These are phyloP conservation scores for Capsaspora owczarzaki DNA, from an alignment of 78 protist species.

Conservation along the genomic window DNA sequence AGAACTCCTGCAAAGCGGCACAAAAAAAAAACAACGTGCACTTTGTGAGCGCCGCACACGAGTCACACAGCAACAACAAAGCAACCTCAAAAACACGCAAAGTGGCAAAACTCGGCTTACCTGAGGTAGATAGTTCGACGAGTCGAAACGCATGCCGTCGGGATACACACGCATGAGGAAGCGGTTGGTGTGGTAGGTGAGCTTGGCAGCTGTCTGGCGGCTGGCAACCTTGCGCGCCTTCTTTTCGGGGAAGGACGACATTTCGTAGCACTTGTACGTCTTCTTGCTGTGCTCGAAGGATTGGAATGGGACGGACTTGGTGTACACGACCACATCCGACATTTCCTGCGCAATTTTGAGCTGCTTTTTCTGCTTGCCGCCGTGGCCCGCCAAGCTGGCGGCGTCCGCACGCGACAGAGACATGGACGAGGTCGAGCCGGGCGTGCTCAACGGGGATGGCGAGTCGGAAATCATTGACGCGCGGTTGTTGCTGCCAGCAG, in stretches of 20 bases:
- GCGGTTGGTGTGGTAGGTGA: slow-evolving; percentile 34
- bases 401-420: too few relatives aligned
- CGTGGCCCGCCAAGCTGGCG: too few relatives aligned
- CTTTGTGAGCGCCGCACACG: too few relatives aligned
- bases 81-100: slow-evolving; percentile 54
- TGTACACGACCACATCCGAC: slow-evolving; percentile 7
- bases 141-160: slow-evolving; percentile 61
- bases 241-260: slow-evolving; percentile 17
- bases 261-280: background rate
- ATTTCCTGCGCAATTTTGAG: slow-evolving; percentile 3
- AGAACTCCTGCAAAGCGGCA: too few relatives aligned
- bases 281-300: background rate
- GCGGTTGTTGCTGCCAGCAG: too few relatives aligned
- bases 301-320: background rate
- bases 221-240: background rate
- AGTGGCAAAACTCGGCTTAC: too few relatives aligned
- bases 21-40: too few relatives aligned
- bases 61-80: too few relatives aligned
- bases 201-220: background rate
- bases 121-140: slow-evolving; percentile 67
- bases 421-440: too few relatives aligned
- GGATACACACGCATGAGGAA: slow-evolving; percentile 69
- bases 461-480: too few relatives aligned
- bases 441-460: too few relatives aligned
- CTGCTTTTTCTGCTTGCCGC: background rate